Evolutionary conservation across 2,329 filamentous ascomycete genomes (phyloP), one percentile per base, ranked within the genome.

Genomic region (Colletotrichum camelliae): DNA sequence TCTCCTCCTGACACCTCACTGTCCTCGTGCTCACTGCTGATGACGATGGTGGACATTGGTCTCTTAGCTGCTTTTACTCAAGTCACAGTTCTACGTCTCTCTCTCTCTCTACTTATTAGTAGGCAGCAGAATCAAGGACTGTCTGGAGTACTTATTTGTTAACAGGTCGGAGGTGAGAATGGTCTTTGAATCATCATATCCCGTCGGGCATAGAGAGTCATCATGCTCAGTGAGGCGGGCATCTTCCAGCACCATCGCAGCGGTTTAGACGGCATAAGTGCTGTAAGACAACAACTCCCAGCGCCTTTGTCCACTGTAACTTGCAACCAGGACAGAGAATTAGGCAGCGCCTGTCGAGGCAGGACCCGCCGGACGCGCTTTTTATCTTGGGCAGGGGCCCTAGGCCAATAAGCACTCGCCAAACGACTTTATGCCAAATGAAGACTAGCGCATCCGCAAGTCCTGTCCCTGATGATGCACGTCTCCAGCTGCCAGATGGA

Each of bases 381-480:
- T 71, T 72, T 61, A 66, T 33, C 31, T 8, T 7, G 9, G 21
- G 21, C 60, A 58, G 48, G 68, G 72, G 60, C 24, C 43, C 43
- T 52, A 6, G 27, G 33, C 73, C 73, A 75, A 75, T 74, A 10
- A 69, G 43, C 37, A 33, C 24, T 27, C 64, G 35, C 62, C 8
- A 7, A 10, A 35, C 13, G 15, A 6, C 5, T 29, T 5, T 13
- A 57, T 5, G 27, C 60, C 66, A 15, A 4, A 37, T 70, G 2
- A 1, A 18, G 74, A 31, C 58, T 74, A 74, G 74, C 24, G 58
- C 18, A 3, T n/a, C n/a, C 33, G 72, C 72, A 73, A 57, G 35
- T 58, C 58, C 58, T n/a, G 55, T 58, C 21, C 72, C 68, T 72
- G 70, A 58, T 76, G 70, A 57, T 76, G 74, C 70, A 74, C 43